Evolutionary conservation across 306 rosid genomes (phyloP).

Genomic region (Psophocarpus tetragonolobus): DNA sequence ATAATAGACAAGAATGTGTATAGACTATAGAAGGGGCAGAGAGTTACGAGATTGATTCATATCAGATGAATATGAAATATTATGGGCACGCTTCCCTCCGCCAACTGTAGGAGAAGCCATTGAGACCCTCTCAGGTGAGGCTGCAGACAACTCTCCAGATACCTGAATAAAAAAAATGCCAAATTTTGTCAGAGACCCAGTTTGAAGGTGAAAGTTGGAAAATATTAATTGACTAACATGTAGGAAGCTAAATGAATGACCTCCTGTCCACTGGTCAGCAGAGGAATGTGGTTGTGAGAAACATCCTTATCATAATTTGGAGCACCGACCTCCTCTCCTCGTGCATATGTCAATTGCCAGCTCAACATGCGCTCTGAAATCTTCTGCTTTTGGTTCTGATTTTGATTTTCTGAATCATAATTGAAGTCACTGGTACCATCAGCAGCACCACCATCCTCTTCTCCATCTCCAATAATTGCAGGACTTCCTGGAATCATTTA

Average conservation of each 20-base stretch:
- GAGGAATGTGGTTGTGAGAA: slow-evolving; percentile 70
- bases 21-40: neutral
- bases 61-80: slow-evolving; percentile 67
- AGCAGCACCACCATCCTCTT: slow-evolving; percentile 60
- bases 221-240: neutral
- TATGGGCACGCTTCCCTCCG: slow-evolving; percentile 66
- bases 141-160: slow-evolving; percentile 96
- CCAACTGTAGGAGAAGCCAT: slow-evolving; percentile 84
- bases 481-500: slow-evolving; percentile 76
- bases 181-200: neutral
- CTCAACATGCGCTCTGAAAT: slow-evolving; percentile 85
- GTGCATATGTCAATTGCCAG: slow-evolving; percentile 81
- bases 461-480: slow-evolving; percentile 78
- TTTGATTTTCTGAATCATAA: slow-evolving; percentile 71
- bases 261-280: slow-evolving; percentile 71
- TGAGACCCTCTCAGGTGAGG: slow-evolving; percentile 85
- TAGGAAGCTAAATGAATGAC: slow-evolving; percentile 42
- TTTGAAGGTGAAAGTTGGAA: neutral
- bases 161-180: slow-evolving; percentile 49
- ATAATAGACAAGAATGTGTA: neutral
- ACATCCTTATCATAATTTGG: slow-evolving; percentile 81
- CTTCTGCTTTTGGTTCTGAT: slow-evolving; percentile 81
- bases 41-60: slow-evolving; percentile 75
- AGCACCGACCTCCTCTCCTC: slow-evolving; percentile 60
- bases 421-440: slow-evolving; percentile 61